These are phyloP conservation scores for Fonsecaea erecta DNA, from an alignment of 2,329 filamentous ascomycete species.

Conservation along the genomic window DNA sequence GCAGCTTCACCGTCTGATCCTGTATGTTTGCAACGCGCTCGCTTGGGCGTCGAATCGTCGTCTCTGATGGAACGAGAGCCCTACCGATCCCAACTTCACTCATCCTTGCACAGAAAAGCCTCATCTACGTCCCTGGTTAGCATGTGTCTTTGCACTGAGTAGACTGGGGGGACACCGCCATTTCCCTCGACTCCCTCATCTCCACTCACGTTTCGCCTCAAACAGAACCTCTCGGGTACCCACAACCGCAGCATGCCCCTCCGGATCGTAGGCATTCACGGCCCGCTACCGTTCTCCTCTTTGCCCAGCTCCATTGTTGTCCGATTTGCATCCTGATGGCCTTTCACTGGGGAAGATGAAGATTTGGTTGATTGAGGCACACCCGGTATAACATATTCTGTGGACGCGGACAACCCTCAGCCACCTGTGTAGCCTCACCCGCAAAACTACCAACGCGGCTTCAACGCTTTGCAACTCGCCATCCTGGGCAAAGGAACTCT, in stretches of 20 bases:
- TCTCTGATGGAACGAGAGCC: neutral
- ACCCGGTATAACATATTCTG: conserved; percentile 3
- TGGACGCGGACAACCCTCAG: neutral
- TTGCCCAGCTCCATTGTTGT: conserved; percentile 15
- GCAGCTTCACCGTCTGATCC: neutral
- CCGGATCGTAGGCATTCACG: conserved; percentile 18
- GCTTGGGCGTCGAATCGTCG: conserved; percentile 6
- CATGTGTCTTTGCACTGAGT: neutral
- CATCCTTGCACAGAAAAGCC: conserved; percentile 12
- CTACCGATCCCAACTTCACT: neutral
- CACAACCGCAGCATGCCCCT: conserved; percentile 20
- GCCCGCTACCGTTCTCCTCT: conserved; percentile 22
- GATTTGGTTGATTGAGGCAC: neutral
- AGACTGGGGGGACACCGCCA: conserved; percentile 22
- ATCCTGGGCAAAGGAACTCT: neutral
- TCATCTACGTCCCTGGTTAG: conserved; percentile 5
- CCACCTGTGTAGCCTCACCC: neutral
- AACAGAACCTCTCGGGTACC: conserved; percentile 18
- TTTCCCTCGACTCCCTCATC: conserved; percentile 21
- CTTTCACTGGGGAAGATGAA: conserved; percentile 14
- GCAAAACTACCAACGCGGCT: neutral
- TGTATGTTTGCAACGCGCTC: neutral
- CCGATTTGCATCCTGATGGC: conserved; percentile 21
- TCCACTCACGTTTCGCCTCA: conserved; percentile 27
- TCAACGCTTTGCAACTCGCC: conserved; percentile 3